Evolutionary conservation across 2,329 filamentous ascomycete genomes (phyloP), one percentile per base, ranked within the genome.

Genomic region (Colletotrichum agaves): DNA sequence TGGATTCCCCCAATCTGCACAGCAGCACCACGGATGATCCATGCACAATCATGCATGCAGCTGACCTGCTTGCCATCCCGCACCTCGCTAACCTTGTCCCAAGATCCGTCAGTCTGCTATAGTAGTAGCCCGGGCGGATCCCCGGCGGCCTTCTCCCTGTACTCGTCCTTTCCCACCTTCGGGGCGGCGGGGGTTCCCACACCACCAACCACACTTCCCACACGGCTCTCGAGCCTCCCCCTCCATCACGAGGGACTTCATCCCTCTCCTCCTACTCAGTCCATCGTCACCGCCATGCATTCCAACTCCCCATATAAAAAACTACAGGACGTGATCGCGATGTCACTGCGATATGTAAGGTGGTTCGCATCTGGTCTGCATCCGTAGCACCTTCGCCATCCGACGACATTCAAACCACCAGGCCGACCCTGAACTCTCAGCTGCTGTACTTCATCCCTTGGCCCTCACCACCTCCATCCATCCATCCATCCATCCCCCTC

Each of bases 111-210:
- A n/a, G n/a, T n/a, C n/a, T n/a, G n/a, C n/a, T n/a, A n/a, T n/a
- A n/a, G n/a, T n/a, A n/a, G n/a, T n/a, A n/a, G n/a, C n/a, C 59
- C 59, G 35, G 59, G 15, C 50, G 50, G 49, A 43, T 44, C 58
- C 59, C 58, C 44, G 31, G 64, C 33, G 31, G 39, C 35, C 56
- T 55, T 44, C 53, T 63, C 64, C 64, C 64, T 67, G 46, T 27
- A 21, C 37, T 60, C 19, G 7, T 59, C 17, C 27, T 47, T 21
- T 11, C 21, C 50, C 31, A 39, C 50, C 17, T 3, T 13, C 15
- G 6, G 17, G n/a, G n/a, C n/a, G n/a, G n/a, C n/a, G n/a, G 23
- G 23, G 50, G 27, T 27, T 33, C 12, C 33, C 17, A 39, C 21
- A 17, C 31, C 35, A 43, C 5, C 13, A 8, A 47, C 19, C 27